These are phyloP conservation scores for Quillaja saponaria DNA, from an alignment of 306 rosid genomes.

Conservation along the genomic window DNA sequence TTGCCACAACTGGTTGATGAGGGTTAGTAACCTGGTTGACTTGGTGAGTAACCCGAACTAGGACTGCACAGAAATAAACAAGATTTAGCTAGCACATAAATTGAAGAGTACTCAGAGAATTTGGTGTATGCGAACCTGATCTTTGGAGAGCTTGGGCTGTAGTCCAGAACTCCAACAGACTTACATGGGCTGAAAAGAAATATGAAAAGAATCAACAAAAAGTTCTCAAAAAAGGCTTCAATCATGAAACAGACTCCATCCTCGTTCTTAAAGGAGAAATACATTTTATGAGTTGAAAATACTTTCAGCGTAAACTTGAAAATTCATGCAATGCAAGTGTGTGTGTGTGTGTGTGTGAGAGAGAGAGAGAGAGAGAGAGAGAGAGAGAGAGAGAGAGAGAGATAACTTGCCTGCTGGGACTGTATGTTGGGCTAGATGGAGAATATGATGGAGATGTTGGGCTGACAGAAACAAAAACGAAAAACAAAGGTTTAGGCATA, in stretches of 20 bases:
- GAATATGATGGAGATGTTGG: conserved; percentile 96
- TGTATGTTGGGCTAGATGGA: conserved; percentile 94
- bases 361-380: too few species aligned
- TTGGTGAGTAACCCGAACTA: conserved; percentile 96
- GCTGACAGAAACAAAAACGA: conserved; percentile 46
- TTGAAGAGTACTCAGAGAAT: background rate
- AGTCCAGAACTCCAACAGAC: conserved; percentile 84
- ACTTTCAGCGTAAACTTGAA: too few species aligned
- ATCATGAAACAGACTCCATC: background rate
- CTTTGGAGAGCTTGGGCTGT: conserved; percentile 92
- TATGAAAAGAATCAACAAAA: background rate
- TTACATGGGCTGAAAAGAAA: conserved; percentile 68
- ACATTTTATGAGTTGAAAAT: background rate
- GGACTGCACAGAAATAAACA: conserved; percentile 54
- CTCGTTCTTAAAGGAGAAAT: background rate
- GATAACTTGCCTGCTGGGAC: conserved; percentile 83
- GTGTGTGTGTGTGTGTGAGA: too few species aligned
- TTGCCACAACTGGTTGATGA: conserved; percentile 69
- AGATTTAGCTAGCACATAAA: background rate
- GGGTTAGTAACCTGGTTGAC: conserved; percentile 98
- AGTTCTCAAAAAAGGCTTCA: too few species aligned
- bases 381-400: too few species aligned
- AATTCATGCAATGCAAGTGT: background rate
- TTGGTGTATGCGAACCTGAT: conserved; percentile 53
- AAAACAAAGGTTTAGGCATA: background rate